Evolutionary conservation across 345 rosid genomes (phyloP).

Genomic region (Brassica carinata): DNA sequence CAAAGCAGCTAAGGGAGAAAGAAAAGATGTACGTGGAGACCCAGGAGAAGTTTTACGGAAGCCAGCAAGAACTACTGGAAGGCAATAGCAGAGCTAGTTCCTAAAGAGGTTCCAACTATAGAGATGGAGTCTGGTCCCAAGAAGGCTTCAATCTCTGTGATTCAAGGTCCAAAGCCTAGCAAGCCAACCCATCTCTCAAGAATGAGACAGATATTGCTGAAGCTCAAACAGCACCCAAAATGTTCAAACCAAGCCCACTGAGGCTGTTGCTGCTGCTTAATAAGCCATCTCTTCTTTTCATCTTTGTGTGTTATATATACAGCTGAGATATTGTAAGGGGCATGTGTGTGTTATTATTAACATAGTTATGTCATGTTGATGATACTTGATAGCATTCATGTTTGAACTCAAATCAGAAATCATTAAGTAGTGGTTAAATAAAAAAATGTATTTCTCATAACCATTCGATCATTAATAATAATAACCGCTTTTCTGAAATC

Average conservation of each 20-base stretch:
- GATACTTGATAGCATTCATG: neutral
- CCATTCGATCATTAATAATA: no score
- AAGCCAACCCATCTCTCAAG: slow-evolving; percentile 79
- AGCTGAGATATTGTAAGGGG: slow-evolving; percentile 16
- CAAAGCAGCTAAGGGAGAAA: slow-evolving; percentile 62
- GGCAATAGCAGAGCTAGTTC: slow-evolving; percentile 76
- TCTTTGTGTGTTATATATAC: slow-evolving; percentile 22
- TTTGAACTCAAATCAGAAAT: slow-evolving; percentile 3
- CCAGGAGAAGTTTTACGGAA: slow-evolving; percentile 64
- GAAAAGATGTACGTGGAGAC: slow-evolving; percentile 63
- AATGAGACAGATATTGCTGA: slow-evolving; percentile 70
- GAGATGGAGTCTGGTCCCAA: slow-evolving; percentile 53
- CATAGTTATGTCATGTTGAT: slow-evolving; percentile 19
- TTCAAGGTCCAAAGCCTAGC: slow-evolving; percentile 81
- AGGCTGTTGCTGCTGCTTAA: slow-evolving; percentile 59
- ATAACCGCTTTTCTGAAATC: no score
- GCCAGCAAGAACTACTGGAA: slow-evolving; percentile 79
- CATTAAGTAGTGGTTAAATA: neutral
- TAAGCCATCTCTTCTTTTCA: neutral
- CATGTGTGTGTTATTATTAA: slow-evolving; percentile 8
- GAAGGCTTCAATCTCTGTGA: slow-evolving; percentile 56
- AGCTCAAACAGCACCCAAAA: slow-evolving; percentile 62
- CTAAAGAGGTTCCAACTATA: slow-evolving; percentile 71
- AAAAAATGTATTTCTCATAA: no score
- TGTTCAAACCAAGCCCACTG: slow-evolving; percentile 41